Evolutionary conservation across 805 yeast species (phyloP), one percentile per base, ranked within the genome.

Genomic region (Priceomyces fermenticarens): DNA sequence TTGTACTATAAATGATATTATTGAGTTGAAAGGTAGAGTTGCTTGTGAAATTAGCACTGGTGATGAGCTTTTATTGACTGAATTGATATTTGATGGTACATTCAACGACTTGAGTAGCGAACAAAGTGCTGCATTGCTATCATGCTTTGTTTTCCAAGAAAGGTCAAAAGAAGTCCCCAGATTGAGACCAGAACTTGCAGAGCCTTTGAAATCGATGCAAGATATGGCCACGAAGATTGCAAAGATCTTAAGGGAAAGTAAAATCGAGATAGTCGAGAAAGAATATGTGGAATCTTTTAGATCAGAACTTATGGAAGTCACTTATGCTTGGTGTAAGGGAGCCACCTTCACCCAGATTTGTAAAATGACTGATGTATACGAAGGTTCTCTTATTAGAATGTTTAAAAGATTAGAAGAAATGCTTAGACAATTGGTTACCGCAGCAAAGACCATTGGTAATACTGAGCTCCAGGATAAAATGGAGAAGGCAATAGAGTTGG

Each of bases 351-450:
- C 97, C 0, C 97, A 91, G 60, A 91, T 93, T 47, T 91, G 98
- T 70, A 91, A 91, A 63, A 89, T 93, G 97, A 93, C 99, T 0
- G 99, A 93, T 58, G 98, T 93, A 33, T 93, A 91, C 53, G 99
- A 93, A 69, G 99, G 99, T 32, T 85, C 95, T 15, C 75, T 93
- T 57, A 91, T 93, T 49, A 81, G 99, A 60, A 86, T 88, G 81
- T 93, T 93, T 71, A 85, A 93, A 63, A 77, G 99, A 58, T 71
- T 93, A 41, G 99, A 93, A 63, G 99, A 93, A 61, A 75, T 93
- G 73, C 70, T 93, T 42, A 80, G 91, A 55, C 99, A 93, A 62
- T 74, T 93, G 78, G 81, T 83, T 34, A 82, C 78, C 51, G 98
- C 97, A 10, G 93, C 99, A 2, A 88, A 85, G 57, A 88, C 96